Evolutionary conservation across 1,284 basidiomycete species (phyloP).

Genomic region (Fomitopsis betulina): DNA sequence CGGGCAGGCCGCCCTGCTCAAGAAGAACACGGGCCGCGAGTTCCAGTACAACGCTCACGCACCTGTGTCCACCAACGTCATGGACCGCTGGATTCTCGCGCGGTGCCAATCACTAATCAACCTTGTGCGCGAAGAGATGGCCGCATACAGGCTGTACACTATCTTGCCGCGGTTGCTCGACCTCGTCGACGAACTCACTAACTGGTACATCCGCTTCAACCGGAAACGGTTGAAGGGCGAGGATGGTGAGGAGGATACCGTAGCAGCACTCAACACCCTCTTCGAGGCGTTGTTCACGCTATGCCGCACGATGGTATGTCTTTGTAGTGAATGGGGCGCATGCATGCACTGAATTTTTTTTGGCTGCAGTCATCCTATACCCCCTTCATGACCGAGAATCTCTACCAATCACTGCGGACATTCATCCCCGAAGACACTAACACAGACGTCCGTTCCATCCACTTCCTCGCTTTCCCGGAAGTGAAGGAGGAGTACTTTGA

Average conservation of each 20-base stretch:
- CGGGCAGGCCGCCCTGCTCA: constrained; percentile 87
- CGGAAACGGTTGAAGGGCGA: constrained; percentile 94
- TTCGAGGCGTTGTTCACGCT: constrained; percentile 96
- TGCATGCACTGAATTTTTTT: background rate
- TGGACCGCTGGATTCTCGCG: constrained; percentile 98
- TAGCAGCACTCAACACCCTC: constrained; percentile 89
- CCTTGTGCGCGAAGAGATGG: constrained; percentile 93
- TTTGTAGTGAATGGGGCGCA: background rate
- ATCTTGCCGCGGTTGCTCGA: constrained; percentile 93
- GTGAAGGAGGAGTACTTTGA: constrained; percentile 97
- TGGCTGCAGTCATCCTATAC: constrained; percentile 86
- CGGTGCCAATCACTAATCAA: constrained; percentile 95
- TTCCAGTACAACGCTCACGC: constrained; percentile 90
- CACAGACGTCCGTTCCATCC: constrained; percentile 86
- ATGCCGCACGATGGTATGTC: constrained; percentile 85
- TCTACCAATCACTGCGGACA: constrained; percentile 87
- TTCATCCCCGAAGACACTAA: constrained; percentile 79
- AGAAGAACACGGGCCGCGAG: constrained; percentile 76
- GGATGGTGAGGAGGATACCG: constrained; percentile 86
- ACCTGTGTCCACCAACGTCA: constrained; percentile 86
- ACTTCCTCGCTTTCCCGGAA: constrained; percentile 93
- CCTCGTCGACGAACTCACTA: constrained; percentile 95
- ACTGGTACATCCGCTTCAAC: constrained; percentile 99
- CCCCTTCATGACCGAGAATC: constrained; percentile 95
- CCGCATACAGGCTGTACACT: constrained; percentile 96